Conservation (phyloP, 2,329 filamentous ascomycete genomes). For the Blastomyces gilchristii region DNA sequence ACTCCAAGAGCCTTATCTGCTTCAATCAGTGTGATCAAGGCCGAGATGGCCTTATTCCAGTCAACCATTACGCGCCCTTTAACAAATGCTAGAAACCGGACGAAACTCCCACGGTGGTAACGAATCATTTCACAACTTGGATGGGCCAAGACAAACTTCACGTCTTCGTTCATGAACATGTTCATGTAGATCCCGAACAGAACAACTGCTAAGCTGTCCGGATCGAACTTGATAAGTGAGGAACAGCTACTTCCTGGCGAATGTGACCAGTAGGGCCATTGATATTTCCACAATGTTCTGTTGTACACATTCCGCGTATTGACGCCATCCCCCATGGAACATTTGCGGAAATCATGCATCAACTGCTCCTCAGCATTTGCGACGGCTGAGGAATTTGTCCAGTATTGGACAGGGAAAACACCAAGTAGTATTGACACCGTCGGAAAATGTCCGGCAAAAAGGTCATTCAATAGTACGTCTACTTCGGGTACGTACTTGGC, state of each 20-base stretch:
- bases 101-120: constrained; percentile 22
- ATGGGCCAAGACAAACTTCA: constrained; percentile 10
- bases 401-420: constrained; percentile 41
- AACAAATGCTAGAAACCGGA: constrained; percentile 19
- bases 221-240: constrained; percentile 22
- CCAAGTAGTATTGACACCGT: constrained; percentile 44
- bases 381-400: constrained; percentile 34
- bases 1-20: constrained; percentile 14
- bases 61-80: constrained; percentile 16
- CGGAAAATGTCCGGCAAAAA: constrained; percentile 40
- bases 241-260: constrained; percentile 13
- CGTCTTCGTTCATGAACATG: constrained; percentile 39
- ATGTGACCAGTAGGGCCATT: constrained; percentile 1
- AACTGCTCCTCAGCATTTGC: constrained; percentile 22
- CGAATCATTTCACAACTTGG: constrained; percentile 7
- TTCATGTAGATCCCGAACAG: constrained; percentile 36
- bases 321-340: constrained; percentile 6
- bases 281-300: constrained; percentile 15
- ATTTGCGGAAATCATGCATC: constrained; percentile 24
- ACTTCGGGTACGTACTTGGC: constrained; percentile 25
- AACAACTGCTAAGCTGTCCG: constrained; percentile 30
- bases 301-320: constrained; percentile 19
- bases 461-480: constrained; percentile 27
- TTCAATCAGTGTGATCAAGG: constrained; percentile 13
- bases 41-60: constrained; percentile 14